Base-by-base conservation (phyloP, 768 basidiomycete genomes). In the Leccinum boreale region DNA sequence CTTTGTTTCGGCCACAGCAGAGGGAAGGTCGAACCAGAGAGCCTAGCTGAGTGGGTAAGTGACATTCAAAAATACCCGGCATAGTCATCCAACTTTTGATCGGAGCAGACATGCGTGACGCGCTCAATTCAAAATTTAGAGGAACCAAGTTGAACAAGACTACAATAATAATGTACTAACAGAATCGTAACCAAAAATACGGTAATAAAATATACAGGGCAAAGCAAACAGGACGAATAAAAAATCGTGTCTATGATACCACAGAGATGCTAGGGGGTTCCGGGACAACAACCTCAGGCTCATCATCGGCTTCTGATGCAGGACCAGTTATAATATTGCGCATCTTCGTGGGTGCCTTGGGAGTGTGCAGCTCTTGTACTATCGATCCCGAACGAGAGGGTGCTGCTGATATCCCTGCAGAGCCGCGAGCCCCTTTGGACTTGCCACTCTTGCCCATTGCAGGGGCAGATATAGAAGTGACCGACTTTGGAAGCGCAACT, bases 321-420 rank as follows among this genome's bases (percentile, higher is more conserved):
- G 82, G 80, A 10, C 78, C 78, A 46, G 77, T 67, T 49, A 84
- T 75, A n/a, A 81, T 80, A 58, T 81, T 85, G 58, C 86, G 77
- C 85, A 87, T 85, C 69, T 86, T 87, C 26, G 86, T 83, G 29
- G 83, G 84, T 17, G 81, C 79, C 47, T 80, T 79, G 6, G 78
- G 74, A 31, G 75, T 67, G 19, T 75, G 73, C 7, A 68, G 59
- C 51, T 84, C 84, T 5, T 78, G 79, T 31, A 76, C 78, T 3
- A 75, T 78, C 1, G 85, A 87, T 29, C 78, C 79, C 53, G 83
- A 79, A 39, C 85, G 80, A 54, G 85, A 87, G 17, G 84, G 80
- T 44, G 76, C 81, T 29, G 82, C 81, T 15, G 77, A 80, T 45
- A 76, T 74, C 33, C 74, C 71, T 8, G 80, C 83, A 26, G 68